Evolutionary conservation across 2,329 filamentous ascomycete genomes (phyloP).

Genomic region (Byssochlamys sp.): DNA sequence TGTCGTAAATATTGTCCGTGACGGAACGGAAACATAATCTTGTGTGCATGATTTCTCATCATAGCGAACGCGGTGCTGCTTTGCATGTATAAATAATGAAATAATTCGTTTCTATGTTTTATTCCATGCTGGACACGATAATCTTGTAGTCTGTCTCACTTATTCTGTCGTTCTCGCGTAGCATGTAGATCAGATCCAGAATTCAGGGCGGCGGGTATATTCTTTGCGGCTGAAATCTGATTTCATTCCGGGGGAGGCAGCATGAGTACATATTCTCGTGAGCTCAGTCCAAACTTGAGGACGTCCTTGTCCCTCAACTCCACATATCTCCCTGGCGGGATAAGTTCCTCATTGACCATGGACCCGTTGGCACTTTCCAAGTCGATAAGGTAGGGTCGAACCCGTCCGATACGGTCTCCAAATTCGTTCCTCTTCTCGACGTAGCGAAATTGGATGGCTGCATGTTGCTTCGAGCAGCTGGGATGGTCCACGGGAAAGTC

Average conservation of each 20-base stretch:
- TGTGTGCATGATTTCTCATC: neutral
- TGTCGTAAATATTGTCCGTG: neutral
- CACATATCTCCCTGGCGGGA: conserved; percentile 69
- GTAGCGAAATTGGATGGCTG: conserved; percentile 84
- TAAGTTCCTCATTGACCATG: conserved; percentile 61
- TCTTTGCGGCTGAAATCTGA: neutral
- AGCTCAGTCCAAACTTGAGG: conserved; percentile 75
- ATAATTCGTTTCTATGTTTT: neutral
- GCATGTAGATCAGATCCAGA: neutral
- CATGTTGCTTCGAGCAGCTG: conserved; percentile 90
- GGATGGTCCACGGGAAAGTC: conserved; percentile 81
- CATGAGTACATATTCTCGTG: conserved; percentile 93
- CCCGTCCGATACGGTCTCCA: conserved; percentile 69
- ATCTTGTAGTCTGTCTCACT: neutral
- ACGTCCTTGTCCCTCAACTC: conserved; percentile 85
- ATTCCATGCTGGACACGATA: neutral
- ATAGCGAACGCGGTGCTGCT: neutral
- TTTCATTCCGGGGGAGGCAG: conserved; percentile 41
- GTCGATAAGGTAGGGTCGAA: conserved; percentile 84
- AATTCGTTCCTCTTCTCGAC: conserved; percentile 75
- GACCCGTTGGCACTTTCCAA: conserved; percentile 90
- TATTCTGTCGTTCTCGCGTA: neutral
- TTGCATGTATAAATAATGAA: conserved; percentile 2
- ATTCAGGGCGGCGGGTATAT: neutral
- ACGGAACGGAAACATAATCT: conserved; percentile 7